Conservation (phyloP, 176 grass and related monocot species). For the Rhipidocladum racemiflorum region DNA sequence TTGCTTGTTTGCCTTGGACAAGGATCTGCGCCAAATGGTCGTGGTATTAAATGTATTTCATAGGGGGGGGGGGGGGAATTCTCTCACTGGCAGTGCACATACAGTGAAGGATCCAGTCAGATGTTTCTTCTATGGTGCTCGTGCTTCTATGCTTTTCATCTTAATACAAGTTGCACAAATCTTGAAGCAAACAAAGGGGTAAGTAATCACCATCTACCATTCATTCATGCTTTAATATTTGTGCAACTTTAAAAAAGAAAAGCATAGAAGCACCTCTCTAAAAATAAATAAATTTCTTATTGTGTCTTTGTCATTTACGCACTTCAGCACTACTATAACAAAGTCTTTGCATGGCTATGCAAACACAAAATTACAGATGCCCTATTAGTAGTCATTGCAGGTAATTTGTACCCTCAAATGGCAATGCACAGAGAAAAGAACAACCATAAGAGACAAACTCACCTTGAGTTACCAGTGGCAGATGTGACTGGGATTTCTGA, state of each 20-base stretch:
- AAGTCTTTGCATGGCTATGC: slow-evolving; percentile 4
- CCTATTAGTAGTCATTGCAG: slow-evolving; percentile 4
- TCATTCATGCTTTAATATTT: too few species aligned
- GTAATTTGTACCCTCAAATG: slow-evolving; percentile 5
- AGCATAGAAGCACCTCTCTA: too few species aligned
- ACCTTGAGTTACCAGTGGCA: slow-evolving; percentile 40
- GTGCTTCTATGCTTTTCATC: too few species aligned
- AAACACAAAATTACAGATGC: slow-evolving; percentile 12
- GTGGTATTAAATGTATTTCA: slow-evolving; percentile 29
- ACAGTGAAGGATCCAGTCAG: slow-evolving; percentile 11
- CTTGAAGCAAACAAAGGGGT: too few species aligned
- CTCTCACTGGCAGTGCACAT: slow-evolving; percentile 13
- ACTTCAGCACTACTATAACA: slow-evolving; percentile 1
- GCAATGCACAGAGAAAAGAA: slow-evolving; percentile 20
- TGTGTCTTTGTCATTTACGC: neutral
- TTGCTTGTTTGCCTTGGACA: slow-evolving; percentile 48
- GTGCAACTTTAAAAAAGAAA: too few species aligned
- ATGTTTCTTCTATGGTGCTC: slow-evolving; percentile 13
- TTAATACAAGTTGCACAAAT: too few species aligned
- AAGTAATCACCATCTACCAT: too few species aligned
- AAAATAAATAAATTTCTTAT: too few species aligned
- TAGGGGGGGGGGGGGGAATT: neutral
- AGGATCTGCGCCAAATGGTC: slow-evolving; percentile 50
- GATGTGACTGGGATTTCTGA: slow-evolving; percentile 45
- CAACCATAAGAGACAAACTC: slow-evolving; percentile 38